Conservation (phyloP, 2,329 filamentous ascomycete species). For the Fusarium poae region DNA sequence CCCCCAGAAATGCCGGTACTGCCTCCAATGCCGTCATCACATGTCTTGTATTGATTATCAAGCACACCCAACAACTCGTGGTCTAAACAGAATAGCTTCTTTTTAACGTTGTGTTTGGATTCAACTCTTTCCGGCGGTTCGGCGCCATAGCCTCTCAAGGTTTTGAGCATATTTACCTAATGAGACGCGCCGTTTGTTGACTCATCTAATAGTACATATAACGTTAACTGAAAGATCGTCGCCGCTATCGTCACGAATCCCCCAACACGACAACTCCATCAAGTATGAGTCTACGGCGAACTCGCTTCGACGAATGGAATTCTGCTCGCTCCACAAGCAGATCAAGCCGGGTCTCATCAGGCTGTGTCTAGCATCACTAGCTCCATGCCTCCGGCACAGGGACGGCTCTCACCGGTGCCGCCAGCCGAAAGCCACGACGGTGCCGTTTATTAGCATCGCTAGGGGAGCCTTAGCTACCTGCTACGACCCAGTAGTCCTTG, state of each 20-base stretch:
- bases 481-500: slow-evolving; percentile 1
- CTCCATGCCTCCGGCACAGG: slow-evolving; percentile 5
- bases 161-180: slow-evolving; percentile 14
- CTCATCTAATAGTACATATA: slow-evolving; percentile 3
- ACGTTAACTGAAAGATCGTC: background rate
- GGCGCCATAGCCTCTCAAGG: slow-evolving; percentile 23
- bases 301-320: slow-evolving; percentile 23
- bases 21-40: slow-evolving; percentile 9
- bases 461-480: background rate
- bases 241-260: background rate
- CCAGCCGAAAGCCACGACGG: slow-evolving; percentile 16
- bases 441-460: background rate
- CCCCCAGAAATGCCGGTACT: slow-evolving; percentile 15
- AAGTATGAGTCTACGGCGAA: slow-evolving; percentile 4
- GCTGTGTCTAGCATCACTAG: slow-evolving; percentile 1
- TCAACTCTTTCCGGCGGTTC: background rate
- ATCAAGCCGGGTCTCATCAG: background rate
- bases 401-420: slow-evolving; percentile 32
- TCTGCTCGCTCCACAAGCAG: slow-evolving; percentile 8
- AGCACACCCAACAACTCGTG: background rate
- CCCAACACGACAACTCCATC: slow-evolving; percentile 4
- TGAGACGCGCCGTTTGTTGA: slow-evolving; percentile 5
- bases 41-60: slow-evolving; percentile 7
- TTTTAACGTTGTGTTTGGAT: slow-evolving; percentile 9
- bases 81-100: background rate